Conservation (phyloP, 2,329 filamentous ascomycete genomes). For the Neopestalotiopsis clavispora region DNA sequence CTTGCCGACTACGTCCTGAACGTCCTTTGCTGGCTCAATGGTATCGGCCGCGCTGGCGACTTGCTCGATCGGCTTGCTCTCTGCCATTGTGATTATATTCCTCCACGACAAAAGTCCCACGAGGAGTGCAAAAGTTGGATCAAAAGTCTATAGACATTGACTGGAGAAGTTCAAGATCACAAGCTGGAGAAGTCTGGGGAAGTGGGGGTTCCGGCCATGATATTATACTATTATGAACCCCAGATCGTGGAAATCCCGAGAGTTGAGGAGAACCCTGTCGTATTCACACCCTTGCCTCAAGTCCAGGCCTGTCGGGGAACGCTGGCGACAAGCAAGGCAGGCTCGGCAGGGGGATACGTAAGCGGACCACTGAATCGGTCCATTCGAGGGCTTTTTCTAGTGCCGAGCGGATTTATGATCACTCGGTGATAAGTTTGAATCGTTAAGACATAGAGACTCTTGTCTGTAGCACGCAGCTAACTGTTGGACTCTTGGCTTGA, state of each 20-base stretch:
- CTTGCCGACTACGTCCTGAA: not conserved
- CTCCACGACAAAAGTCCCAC: not conserved
- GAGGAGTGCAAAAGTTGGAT: too few relatives aligned
- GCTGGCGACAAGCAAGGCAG: not conserved
- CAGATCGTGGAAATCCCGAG: not conserved
- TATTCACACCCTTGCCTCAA: not conserved
- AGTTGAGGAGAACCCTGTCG: constrained; percentile 15
- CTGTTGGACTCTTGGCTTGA: too few relatives aligned
- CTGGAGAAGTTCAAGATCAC: not conserved
- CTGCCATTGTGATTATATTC: constrained; percentile 3
- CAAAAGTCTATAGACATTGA: not conserved
- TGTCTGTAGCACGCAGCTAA: too few relatives aligned
- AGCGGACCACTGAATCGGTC: too few relatives aligned
- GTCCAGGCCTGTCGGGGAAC: not conserved
- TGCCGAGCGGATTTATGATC: too few relatives aligned
- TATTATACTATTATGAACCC: not conserved
- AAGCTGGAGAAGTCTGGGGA: not conserved
- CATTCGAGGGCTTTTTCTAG: too few relatives aligned
- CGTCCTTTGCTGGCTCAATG: constrained; percentile 9
- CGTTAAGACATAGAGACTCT: too few relatives aligned
- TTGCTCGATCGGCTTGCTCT: not conserved
- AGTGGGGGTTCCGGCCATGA: not conserved
- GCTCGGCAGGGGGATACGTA: not conserved
- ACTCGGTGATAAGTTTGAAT: too few relatives aligned
- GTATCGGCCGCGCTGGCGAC: not conserved